These are phyloP conservation scores for Pichia nanzhaoensis DNA, from an alignment of 805 yeast species.

Conservation along the genomic window DNA sequence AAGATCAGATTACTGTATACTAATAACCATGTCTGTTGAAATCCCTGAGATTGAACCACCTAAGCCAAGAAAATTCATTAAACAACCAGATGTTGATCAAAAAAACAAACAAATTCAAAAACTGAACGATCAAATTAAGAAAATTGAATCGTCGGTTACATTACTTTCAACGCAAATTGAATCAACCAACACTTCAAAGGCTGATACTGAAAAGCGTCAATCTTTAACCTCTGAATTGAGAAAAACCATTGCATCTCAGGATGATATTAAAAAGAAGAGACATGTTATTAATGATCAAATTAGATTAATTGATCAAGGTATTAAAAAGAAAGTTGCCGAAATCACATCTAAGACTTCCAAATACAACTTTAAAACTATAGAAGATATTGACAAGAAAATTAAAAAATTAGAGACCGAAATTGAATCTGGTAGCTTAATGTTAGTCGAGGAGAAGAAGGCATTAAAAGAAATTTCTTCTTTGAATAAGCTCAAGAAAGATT, in stretches of 20 bases:
- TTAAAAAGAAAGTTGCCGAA: conserved; percentile 72
- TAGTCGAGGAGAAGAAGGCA: conserved; percentile 84
- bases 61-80: conserved; percentile 46
- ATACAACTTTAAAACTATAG: conserved; percentile 57
- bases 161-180: conserved; percentile 51
- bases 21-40: conserved; percentile 12
- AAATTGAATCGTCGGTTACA: conserved; percentile 48
- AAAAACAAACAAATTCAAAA: conserved; percentile 52
- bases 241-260: conserved; percentile 35
- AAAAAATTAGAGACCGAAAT: conserved; percentile 62
- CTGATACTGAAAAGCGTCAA: conserved; percentile 46
- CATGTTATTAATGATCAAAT: conserved; percentile 50
- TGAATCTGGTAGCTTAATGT: conserved; percentile 69
- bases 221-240: conserved; percentile 40
- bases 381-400: conserved; percentile 64
- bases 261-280: conserved; percentile 30
- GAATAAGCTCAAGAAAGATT: conserved; percentile 74
- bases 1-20: no score
- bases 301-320: conserved; percentile 56
- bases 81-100: conserved; percentile 66
- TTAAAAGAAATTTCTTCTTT: conserved; percentile 81
- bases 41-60: conserved; percentile 21
- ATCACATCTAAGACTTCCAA: conserved; percentile 67
- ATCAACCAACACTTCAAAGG: conserved; percentile 44
- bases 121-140: conserved; percentile 55